Evolutionary conservation across 83 land plant genomes (phyloP).

Genomic region (Diphasiastrum complanatum): DNA sequence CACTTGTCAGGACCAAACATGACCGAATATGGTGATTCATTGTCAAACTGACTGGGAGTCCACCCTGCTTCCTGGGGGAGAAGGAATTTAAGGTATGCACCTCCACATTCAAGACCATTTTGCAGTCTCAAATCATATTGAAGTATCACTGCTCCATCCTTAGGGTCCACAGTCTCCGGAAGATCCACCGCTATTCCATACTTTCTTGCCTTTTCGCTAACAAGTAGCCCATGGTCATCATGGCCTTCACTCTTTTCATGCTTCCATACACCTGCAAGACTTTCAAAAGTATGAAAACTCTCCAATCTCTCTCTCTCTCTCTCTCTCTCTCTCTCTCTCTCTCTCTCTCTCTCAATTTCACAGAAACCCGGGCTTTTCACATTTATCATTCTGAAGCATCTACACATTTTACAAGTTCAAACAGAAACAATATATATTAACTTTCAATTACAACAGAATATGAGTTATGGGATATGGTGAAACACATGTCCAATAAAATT

Average conservation of each 20-base stretch:
- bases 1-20: constrained; percentile 94
- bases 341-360: background rate
- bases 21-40: constrained; percentile 70
- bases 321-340: background rate
- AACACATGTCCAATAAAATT: no score
- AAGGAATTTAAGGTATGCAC: constrained; percentile 70
- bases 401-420: no score
- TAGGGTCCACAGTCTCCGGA: constrained; percentile 37
- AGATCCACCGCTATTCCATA: constrained; percentile 62
- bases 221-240: constrained; percentile 79
- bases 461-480: no score
- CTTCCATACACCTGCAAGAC: constrained; percentile 65
- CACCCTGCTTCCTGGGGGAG: constrained; percentile 74
- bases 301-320: no score
- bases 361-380: background rate
- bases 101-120: constrained; percentile 82
- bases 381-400: no score
- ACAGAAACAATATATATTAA: no score
- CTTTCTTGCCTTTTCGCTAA: constrained; percentile 65
- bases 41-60: constrained; percentile 54
- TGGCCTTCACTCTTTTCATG: constrained; percentile 73
- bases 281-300: background rate
- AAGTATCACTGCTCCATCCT: constrained; percentile 50
- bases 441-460: no score
- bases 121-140: constrained; percentile 68